Evolutionary conservation across 257 asterid genomes (phyloP), one percentile per base, ranked within the genome.

Genomic region (Solanum tarapatanum): DNA sequence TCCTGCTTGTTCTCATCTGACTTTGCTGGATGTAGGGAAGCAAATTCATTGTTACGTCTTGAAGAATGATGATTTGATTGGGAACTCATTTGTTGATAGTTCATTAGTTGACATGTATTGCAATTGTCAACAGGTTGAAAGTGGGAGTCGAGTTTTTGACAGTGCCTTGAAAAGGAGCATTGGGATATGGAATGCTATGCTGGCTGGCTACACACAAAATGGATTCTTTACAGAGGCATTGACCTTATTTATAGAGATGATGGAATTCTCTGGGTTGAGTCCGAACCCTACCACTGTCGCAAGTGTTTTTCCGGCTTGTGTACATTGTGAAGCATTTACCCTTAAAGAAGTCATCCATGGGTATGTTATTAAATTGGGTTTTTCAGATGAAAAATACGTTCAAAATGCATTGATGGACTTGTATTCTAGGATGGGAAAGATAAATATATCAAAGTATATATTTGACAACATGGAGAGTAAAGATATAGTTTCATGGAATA

Each of bases 101-200:
- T 93, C 98, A 90, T 91, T 96, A 91, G 95, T 96, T 48, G 98
- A 94, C 91, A 95, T 96, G 99, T 96, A 96, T 92, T 95, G 99
- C 91, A 96, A 95, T 89, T 96, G 99, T 85, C 92, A 92, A 74
- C 91, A 87, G 90, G 98, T 93, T 43, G 90, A 85, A 51, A 89
- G 88, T 88, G 98, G 97, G 87, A 88, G 90, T 26, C 91, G 87
- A 84, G 95, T 94, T 84, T 96, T 96, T 85, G 95, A 95, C 83
- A 33, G 84, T 84, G 88, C 92, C 39, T 26, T 51, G 32, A 93
- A 92, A 87, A 89, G 93, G 84, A 93, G 90, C 84, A 94, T 93
- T 85, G 98, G 90, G 9, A 89, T 92, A 14, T 96, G 98, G 98
- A 96, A 96, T 92, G 98, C 98, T 82, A 95, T 95, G 99, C 94